These are phyloP conservation scores for Heritiera fomes DNA, from an alignment of 345 rosid genomes.

Conservation along the genomic window DNA sequence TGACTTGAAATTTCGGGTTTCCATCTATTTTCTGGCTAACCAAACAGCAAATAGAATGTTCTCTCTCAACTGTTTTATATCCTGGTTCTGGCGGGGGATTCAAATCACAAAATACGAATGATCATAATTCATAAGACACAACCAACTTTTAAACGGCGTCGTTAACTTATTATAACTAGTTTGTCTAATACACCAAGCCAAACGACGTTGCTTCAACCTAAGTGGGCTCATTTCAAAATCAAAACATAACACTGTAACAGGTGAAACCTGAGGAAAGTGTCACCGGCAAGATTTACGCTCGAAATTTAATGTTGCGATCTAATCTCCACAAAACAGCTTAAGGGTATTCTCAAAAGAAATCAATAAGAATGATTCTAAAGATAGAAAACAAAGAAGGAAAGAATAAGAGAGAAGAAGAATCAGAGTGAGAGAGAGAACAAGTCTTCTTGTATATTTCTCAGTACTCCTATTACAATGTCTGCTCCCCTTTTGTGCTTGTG, in stretches of 20 bases:
- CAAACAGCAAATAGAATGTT: slow-evolving; percentile 17
- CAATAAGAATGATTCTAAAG: too few species aligned
- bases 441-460: too few species aligned
- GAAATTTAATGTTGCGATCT: neutral
- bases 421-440: too few species aligned
- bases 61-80: neutral
- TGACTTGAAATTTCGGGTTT: neutral
- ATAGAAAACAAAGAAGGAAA: too few species aligned
- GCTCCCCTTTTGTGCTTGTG: too few species aligned
- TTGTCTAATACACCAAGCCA: neutral
- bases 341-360: too few species aligned
- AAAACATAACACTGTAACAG: neutral
- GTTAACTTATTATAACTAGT: neutral
- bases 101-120: neutral
- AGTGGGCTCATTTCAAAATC: neutral
- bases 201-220: neutral
- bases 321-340: too few species aligned
- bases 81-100: slow-evolving; percentile 8
- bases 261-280: neutral
- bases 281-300: neutral
- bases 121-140: too few species aligned
- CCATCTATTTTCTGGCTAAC: slow-evolving; percentile 14
- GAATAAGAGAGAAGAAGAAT: too few species aligned
- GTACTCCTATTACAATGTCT: too few species aligned
- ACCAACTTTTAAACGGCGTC: neutral